Evolutionary conservation across 805 yeast genomes (phyloP), one percentile per base, ranked within the genome.

Genomic region (Candida andamanensis): DNA sequence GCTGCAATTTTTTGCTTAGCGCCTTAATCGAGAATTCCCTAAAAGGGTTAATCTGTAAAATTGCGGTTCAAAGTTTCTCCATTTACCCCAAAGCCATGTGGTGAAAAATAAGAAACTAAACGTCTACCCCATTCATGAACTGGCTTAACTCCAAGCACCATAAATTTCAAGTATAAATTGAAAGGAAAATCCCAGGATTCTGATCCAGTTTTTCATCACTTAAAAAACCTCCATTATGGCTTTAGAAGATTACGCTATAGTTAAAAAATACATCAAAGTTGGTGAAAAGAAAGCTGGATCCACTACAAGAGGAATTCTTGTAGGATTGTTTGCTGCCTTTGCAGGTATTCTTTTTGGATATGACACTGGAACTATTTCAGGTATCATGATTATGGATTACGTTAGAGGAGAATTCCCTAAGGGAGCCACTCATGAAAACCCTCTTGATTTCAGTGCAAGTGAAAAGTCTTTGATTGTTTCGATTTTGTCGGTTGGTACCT

Each of bases 281-380:
- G 74, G 68, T 23, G 69, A 67, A 29, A 69, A 66, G 47, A 58
- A 56, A 30, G 66, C 68, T 30, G 76, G 67, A 12, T 60, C 66
- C 34, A 50, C 66, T 41, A 33, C 52, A 18, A 60, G 57, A 62
- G 63, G 62, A 20, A 56, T 83, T 15, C 58, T 72, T 6, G 87
- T 86, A 4, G 95, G 94, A 38, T 50, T 74, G n/a, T 78, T 85
- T 38, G 89, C 90, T 11, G 92, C 95, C 10, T 71, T 83, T 16
- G 95, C 95, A 15, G 95, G 95, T 1, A 81, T 86, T 50, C 61
- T 85, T 24, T 85, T 80, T 50, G 95, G 95, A 1, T 86, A 83
- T 50, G 95, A 86, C 53, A 86, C 95, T 0, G 95, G 95, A 3
- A 61, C 84, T 28, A 80, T 85, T 32, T 85, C 85, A 49, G 85